Conservation (phyloP, 768 basidiomycete species). For the Trichaptum fuscoviolaceum region DNA sequence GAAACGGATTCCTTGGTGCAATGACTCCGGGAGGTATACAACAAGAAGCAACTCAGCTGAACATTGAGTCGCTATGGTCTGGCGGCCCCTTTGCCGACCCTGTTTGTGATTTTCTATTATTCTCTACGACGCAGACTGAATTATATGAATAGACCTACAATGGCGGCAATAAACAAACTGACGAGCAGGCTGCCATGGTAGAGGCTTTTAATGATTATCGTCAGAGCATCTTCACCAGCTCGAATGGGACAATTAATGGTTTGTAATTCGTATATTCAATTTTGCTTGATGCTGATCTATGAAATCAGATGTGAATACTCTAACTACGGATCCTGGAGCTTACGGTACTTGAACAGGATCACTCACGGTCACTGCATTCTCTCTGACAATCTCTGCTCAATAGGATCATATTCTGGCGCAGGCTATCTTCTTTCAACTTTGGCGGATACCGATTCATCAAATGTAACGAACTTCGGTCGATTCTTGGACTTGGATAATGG, state of each 20-base stretch:
- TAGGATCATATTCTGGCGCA: constrained; percentile 67
- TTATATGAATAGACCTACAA: constrained; percentile 47
- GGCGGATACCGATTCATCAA: constrained; percentile 16
- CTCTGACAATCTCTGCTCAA: constrained; percentile 2
- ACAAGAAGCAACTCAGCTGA: constrained; percentile 59
- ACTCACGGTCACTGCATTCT: constrained; percentile 3
- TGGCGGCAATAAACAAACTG: constrained; percentile 58
- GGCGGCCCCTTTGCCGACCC: constrained; percentile 67
- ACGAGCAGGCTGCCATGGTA: constrained; percentile 38
- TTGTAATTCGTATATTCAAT: constrained; percentile 12
- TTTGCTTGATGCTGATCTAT: background rate
- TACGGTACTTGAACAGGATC: constrained; percentile 42
- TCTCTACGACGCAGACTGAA: background rate
- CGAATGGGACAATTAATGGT: constrained; percentile 58
- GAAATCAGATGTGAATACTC: constrained; percentile 44
- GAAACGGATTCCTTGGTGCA: constrained; percentile 72
- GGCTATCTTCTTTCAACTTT: constrained; percentile 54
- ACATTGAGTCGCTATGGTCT: constrained; percentile 74
- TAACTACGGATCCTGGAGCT: constrained; percentile 50
- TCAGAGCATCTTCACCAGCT: constrained; percentile 50
- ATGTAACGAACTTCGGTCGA: constrained; percentile 42
- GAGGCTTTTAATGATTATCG: constrained; percentile 48
- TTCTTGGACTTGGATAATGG: constrained; percentile 70
- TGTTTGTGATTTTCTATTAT: constrained; percentile 29
- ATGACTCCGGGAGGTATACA: constrained; percentile 59